Conservation (phyloP, 164 flowering plant genomes). For the Taxillus chinensis region DNA sequence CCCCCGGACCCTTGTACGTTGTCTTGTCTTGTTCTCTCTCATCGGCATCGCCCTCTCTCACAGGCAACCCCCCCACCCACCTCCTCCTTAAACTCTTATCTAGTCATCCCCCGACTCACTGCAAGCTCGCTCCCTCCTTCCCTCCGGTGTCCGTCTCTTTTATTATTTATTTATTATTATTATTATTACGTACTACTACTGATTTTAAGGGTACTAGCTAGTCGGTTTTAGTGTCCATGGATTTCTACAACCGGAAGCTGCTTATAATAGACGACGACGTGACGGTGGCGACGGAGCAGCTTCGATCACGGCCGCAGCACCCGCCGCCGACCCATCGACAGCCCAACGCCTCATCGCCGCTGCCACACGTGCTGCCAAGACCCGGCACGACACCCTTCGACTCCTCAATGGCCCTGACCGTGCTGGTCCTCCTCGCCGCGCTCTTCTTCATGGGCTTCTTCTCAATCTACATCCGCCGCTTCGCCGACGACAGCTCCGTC, state of each 20-base stretch:
- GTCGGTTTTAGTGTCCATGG: constrained; percentile 6
- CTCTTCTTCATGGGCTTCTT: constrained; percentile 71
- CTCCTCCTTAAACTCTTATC: too few species aligned
- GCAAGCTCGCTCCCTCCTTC: too few species aligned
- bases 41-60: too few species aligned
- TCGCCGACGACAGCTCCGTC: constrained; percentile 16
- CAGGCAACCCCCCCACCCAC: too few species aligned
- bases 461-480: constrained; percentile 54
- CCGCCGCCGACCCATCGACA: neutral
- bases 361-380: neutral
- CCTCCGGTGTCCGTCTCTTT: neutral
- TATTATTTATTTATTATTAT: constrained; percentile 1
- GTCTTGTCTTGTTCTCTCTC: too few species aligned
- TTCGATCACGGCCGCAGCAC: neutral
- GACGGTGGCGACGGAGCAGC: neutral
- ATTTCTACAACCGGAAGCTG: constrained; percentile 10
- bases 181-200: too few species aligned
- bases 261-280: neutral
- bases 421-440: constrained; percentile 43
- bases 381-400: constrained; percentile 16
- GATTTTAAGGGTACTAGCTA: too few species aligned
- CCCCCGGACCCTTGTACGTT: too few species aligned
- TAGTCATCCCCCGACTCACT: too few species aligned
- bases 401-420: constrained; percentile 46
- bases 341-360: neutral